Conservation (phyloP, 2,329 filamentous ascomycete genomes). For the Cladosporium velox region DNA sequence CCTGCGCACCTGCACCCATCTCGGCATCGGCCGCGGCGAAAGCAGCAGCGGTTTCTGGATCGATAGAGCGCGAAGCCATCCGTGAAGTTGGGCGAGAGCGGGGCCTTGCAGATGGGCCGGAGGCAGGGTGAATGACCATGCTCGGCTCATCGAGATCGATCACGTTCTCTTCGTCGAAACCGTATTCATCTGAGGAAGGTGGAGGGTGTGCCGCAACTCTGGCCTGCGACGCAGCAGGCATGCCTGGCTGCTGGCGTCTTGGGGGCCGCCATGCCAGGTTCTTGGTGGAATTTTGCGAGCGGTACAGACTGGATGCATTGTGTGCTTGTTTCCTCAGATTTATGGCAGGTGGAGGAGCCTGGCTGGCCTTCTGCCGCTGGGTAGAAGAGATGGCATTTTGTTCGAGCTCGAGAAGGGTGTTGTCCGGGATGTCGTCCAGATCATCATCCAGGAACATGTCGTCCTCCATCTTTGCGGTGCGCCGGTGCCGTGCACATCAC, state of each 20-base stretch:
- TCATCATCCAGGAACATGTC: conserved; percentile 51
- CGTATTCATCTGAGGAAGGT: conserved; percentile 45
- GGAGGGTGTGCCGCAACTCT: conserved; percentile 23
- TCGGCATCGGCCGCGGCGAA: conserved; percentile 39
- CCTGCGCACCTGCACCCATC: conserved; percentile 29
- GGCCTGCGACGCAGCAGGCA: conserved; percentile 2
- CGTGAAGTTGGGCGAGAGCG: conserved; percentile 1
- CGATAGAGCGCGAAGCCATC: conserved; percentile 22
- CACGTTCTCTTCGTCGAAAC: conserved; percentile 48
- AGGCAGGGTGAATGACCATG: conserved; percentile 32
- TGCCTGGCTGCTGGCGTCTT: conserved; percentile 24
- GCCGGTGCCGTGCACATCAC: conserved; percentile 15
- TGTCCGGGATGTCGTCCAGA: conserved; percentile 48
- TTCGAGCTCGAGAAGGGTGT: conserved; percentile 49
- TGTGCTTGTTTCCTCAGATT: conserved; percentile 26
- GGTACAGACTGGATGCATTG: conserved; percentile 27
- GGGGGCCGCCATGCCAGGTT: conserved; percentile 36
- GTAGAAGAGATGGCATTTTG: conserved; percentile 47
- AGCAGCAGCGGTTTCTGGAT: conserved; percentile 35
- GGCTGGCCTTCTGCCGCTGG: conserved; percentile 31
- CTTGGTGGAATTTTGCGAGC: conserved; percentile 24
- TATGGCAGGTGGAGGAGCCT: conserved; percentile 1
- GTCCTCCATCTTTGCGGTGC: conserved; percentile 36
- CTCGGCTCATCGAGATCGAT: conserved; percentile 48
- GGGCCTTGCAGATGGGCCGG: conserved; percentile 18